Conservation (phyloP, 2,329 filamentous ascomycete species). For the Aureobasidium uvarum region DNA sequence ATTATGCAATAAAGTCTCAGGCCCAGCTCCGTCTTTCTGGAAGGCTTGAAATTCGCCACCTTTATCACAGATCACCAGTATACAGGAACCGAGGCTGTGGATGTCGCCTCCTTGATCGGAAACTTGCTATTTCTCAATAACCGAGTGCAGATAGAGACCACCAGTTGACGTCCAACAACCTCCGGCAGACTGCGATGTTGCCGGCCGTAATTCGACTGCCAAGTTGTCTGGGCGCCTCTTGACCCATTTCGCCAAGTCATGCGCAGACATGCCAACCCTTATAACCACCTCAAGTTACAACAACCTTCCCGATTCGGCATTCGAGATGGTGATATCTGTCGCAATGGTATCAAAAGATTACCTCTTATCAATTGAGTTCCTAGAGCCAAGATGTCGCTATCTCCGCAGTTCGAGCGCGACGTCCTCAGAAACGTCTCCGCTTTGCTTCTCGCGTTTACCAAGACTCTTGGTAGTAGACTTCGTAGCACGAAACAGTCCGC, state of each 20-base stretch:
- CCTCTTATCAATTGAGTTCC: not conserved
- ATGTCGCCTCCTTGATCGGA: too few species aligned
- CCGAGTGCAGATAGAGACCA: too few species aligned
- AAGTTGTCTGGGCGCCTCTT: not conserved
- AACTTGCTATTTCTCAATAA: not conserved
- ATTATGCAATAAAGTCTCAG: too few species aligned
- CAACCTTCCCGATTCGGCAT: slow-evolving; percentile 18
- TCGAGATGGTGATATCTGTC: not conserved
- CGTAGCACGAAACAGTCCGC: not conserved
- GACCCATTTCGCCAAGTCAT: not conserved
- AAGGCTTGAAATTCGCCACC: too few species aligned
- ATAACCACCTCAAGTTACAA: not conserved
- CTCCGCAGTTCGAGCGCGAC: not conserved
- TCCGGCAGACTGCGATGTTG: not conserved
- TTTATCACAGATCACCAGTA: too few species aligned
- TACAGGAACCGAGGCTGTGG: too few species aligned
- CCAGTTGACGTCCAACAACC: not conserved
- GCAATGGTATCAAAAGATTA: not conserved
- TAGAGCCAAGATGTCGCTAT: slow-evolving; percentile 8
- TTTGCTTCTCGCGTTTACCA: slow-evolving; percentile 13
- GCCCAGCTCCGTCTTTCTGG: too few species aligned
- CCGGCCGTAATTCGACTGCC: slow-evolving; percentile 4
- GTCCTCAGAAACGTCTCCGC: not conserved
- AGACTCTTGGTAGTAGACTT: slow-evolving; percentile 2
- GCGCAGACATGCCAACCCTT: not conserved